phyloP scores from a whole-genome alignment of 2,329 filamentous ascomycete genomes.

The Pezicula neosporulosa region DNA sequence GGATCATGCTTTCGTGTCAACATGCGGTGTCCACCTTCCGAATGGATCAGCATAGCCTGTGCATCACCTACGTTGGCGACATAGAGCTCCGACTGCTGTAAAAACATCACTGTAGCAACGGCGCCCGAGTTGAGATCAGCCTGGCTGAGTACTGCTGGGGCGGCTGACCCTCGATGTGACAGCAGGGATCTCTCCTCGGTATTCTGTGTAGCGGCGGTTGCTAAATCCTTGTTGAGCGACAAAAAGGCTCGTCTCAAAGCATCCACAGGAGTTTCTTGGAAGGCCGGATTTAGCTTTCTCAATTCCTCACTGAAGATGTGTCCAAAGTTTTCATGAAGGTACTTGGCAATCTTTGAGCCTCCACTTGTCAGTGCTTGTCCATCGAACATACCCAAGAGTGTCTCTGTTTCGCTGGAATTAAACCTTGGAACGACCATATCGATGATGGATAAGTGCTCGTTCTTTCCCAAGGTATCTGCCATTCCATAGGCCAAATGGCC shows the following conservation, averaged over 20 bases:
- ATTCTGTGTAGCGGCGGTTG: slow-evolving; percentile 76
- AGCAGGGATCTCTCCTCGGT: slow-evolving; percentile 68
- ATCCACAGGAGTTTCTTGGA: slow-evolving; percentile 73
- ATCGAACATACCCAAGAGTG: slow-evolving; percentile 91
- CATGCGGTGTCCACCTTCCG: slow-evolving; percentile 77
- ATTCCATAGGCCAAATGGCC: slow-evolving; percentile 93
- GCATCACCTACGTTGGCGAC: slow-evolving; percentile 95
- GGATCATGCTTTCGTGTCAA: slow-evolving; percentile 92
- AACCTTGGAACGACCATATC: slow-evolving; percentile 94
- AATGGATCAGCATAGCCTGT: slow-evolving; percentile 91
- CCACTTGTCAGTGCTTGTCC: slow-evolving; percentile 85
- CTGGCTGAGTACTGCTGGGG: slow-evolving; percentile 75
- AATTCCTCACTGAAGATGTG: slow-evolving; percentile 80
- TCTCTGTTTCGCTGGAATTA: slow-evolving; percentile 85
- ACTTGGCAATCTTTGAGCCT: slow-evolving; percentile 95
- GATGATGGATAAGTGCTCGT: slow-evolving; percentile 92
- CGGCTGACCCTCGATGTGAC: slow-evolving; percentile 67
- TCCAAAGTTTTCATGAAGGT: slow-evolving; percentile 92
- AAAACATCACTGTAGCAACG: slow-evolving; percentile 86
- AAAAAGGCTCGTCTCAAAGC: slow-evolving; percentile 85
- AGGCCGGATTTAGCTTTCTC: slow-evolving; percentile 63
- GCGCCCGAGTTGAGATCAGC: slow-evolving; percentile 89
- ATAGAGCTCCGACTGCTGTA: slow-evolving; percentile 86
- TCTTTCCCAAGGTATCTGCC: slow-evolving; percentile 90
- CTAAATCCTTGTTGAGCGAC: slow-evolving; percentile 88